These are phyloP conservation scores for Colletotrichum navitas DNA, from an alignment of 2,329 filamentous ascomycete genomes.

Conservation along the genomic window DNA sequence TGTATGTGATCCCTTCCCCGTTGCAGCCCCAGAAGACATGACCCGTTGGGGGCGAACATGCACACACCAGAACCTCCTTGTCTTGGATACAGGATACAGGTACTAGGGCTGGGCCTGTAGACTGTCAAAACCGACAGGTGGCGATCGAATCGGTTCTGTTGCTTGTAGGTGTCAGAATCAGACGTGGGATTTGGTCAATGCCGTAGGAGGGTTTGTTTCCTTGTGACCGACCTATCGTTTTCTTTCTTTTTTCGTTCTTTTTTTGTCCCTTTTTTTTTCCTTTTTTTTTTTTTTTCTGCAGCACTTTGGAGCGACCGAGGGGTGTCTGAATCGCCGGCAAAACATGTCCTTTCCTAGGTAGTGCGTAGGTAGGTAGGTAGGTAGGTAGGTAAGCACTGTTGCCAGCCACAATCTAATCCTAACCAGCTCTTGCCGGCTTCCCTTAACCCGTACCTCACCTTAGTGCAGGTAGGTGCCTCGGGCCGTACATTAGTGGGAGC, in stretches of 20 bases:
- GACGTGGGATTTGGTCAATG: slow-evolving; percentile 6
- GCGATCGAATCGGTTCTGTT: slow-evolving; percentile 9
- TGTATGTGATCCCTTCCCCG: background rate
- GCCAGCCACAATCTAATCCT: background rate
- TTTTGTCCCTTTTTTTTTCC: background rate
- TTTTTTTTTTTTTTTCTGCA: background rate
- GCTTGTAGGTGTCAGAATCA: slow-evolving; percentile 13
- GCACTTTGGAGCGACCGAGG: background rate
- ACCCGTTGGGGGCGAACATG: slow-evolving; percentile 29
- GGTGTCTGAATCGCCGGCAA: slow-evolving; percentile 8
- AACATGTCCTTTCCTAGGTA: background rate
- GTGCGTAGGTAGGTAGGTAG: too few relatives aligned
- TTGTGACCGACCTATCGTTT: too few relatives aligned
- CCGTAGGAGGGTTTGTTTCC: background rate
- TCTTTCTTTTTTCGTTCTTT: too few relatives aligned
- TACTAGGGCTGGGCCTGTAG: slow-evolving; percentile 15
- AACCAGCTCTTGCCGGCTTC: slow-evolving; percentile 1
- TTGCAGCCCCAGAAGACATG: slow-evolving; percentile 7
- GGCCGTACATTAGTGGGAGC: background rate
- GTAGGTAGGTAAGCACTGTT: background rate
- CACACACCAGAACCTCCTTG: slow-evolving; percentile 9
- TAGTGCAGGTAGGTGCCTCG: background rate
- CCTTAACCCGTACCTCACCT: background rate
- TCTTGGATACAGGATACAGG: background rate
- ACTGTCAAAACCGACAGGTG: slow-evolving; percentile 9